phyloP scores from a whole-genome alignment of 768 basidiomycete genomes.

The Mycena vitilis region DNA sequence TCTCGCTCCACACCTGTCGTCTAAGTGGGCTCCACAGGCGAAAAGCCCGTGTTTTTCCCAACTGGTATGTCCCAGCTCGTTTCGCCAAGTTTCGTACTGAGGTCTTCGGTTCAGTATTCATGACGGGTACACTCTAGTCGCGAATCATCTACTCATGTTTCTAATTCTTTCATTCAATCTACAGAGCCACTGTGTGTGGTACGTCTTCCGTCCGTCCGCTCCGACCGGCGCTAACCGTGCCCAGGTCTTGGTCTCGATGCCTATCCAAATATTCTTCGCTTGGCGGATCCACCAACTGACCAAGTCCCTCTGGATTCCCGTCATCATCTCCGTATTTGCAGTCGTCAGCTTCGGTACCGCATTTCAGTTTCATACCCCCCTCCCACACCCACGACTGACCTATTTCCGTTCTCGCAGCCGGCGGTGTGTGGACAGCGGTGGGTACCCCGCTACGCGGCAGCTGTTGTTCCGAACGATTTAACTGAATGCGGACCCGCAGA shows the following conservation, averaged over 20 bases:
- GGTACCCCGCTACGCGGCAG: not conserved
- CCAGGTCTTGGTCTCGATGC: slow-evolving; percentile 57
- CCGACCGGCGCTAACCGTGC: too few species aligned
- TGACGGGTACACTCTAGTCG: slow-evolving; percentile 33
- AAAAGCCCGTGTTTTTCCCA: slow-evolving; percentile 30
- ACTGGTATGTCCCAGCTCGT: slow-evolving; percentile 26
- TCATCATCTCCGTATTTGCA: slow-evolving; percentile 47
- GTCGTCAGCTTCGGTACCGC: slow-evolving; percentile 50
- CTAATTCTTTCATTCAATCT: not conserved
- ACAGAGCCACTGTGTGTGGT: slow-evolving; percentile 49
- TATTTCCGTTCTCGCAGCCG: slow-evolving; percentile 40
- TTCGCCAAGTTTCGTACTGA: not conserved
- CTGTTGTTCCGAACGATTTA: not conserved
- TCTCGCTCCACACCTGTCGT: not conserved
- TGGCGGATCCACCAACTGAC: slow-evolving; percentile 54
- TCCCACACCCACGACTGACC: not conserved
- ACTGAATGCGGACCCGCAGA: not conserved
- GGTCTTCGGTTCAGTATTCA: slow-evolving; percentile 38
- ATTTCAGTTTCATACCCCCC: not conserved
- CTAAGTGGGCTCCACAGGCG: not conserved
- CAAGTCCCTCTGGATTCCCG: slow-evolving; percentile 48
- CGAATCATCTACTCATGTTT: slow-evolving; percentile 12
- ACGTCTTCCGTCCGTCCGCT: not conserved
- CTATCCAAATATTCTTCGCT: slow-evolving; percentile 60
- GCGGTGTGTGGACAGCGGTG: slow-evolving; percentile 53